Evolutionary conservation across 768 basidiomycete species (phyloP).

Genomic region (Kwoniella sp.): DNA sequence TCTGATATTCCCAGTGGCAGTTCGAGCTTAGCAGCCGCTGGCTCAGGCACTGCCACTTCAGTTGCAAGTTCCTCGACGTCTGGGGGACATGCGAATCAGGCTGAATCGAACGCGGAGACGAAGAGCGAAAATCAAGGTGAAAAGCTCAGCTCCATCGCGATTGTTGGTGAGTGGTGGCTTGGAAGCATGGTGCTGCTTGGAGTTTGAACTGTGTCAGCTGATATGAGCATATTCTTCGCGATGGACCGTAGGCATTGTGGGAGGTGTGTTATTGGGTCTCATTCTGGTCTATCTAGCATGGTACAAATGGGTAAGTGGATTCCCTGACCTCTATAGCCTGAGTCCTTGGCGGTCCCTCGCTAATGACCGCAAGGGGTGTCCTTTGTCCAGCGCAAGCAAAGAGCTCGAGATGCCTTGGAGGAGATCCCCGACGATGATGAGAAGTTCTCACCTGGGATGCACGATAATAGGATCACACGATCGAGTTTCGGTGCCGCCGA

Average conservation of each 20-base stretch:
- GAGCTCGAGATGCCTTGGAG: slow-evolving; percentile 4
- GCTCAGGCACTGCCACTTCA: not conserved
- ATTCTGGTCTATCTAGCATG: slow-evolving; percentile 17
- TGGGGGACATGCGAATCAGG: slow-evolving; percentile 4
- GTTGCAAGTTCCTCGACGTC: not conserved
- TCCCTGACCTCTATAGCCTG: too few relatives aligned
- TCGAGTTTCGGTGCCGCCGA: slow-evolving; percentile 22
- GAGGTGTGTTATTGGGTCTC: slow-evolving; percentile 14
- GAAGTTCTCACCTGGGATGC: not conserved
- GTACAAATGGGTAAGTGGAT: slow-evolving; percentile 23
- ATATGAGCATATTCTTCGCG: too few relatives aligned
- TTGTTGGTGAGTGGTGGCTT: slow-evolving; percentile 19
- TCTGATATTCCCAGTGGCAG: not conserved
- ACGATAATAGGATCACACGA: slow-evolving; percentile 15
- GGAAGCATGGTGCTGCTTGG: not conserved
- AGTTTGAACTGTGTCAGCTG: too few relatives aligned
- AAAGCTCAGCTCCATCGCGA: slow-evolving; percentile 18
- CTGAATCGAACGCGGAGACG: slow-evolving; percentile 5
- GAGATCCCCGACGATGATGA: slow-evolving; percentile 5
- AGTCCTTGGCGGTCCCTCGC: too few relatives aligned
- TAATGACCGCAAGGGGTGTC: not conserved
- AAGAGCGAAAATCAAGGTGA: slow-evolving; percentile 2
- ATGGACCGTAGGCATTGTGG: slow-evolving; percentile 17
- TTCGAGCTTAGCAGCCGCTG: not conserved
- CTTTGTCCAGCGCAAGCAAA: slow-evolving; percentile 13